These are phyloP conservation scores for Fusarium camptoceras DNA, from an alignment of 2,329 filamentous ascomycete species.

Conservation along the genomic window DNA sequence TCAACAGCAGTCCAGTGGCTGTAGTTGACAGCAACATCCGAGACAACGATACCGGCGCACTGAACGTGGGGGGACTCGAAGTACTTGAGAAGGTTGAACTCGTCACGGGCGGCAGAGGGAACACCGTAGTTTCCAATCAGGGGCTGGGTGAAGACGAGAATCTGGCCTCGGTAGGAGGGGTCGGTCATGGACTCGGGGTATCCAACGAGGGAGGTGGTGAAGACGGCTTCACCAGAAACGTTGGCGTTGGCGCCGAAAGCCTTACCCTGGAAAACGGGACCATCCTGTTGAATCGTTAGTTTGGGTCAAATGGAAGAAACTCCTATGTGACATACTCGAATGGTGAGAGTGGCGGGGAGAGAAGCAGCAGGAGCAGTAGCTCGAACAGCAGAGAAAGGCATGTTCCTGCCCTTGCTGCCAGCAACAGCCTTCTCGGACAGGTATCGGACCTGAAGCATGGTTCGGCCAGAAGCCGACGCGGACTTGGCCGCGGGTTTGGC, in stretches of 20 bases:
- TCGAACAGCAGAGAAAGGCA: conserved; percentile 68
- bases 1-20: conserved; percentile 99
- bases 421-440: conserved; percentile 60
- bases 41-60: conserved; percentile 94
- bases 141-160: conserved; percentile 97
- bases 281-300: conserved; percentile 70
- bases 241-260: conserved; percentile 97
- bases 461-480: conserved; percentile 55
- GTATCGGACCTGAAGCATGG: conserved; percentile 55
- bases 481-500: conserved; percentile 64
- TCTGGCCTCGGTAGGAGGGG: conserved; percentile 91
- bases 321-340: conserved; percentile 72
- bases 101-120: conserved; percentile 84
- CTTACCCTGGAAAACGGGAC: conserved; percentile 94
- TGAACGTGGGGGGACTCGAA: conserved; percentile 99
- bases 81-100: conserved; percentile 93
- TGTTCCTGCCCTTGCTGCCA: conserved; percentile 76
- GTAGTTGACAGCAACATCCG: conserved; percentile 92
- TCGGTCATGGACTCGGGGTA: conserved; percentile 97
- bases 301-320: too few relatives aligned
- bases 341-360: conserved; percentile 84
- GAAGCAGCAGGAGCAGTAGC: conserved; percentile 72
- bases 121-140: conserved; percentile 99
- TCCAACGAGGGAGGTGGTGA: conserved; percentile 96
- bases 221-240: conserved; percentile 97